These are phyloP conservation scores for Nakaseomyces uthaithaninus DNA, from an alignment of 1,139 yeast species.

Conservation along the genomic window DNA sequence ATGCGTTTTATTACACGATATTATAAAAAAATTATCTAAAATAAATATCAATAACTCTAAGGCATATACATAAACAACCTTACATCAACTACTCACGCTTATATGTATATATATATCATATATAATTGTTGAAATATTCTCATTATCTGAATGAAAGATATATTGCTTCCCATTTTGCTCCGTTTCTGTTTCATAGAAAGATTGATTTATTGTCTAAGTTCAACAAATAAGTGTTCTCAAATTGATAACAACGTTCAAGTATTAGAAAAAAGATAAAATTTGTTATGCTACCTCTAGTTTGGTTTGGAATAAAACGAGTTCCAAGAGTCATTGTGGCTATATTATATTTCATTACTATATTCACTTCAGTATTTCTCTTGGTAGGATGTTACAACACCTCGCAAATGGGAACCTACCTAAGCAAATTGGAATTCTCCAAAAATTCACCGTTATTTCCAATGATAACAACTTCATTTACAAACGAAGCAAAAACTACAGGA, in stretches of 20 bases:
- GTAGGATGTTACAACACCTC: conserved; percentile 26
- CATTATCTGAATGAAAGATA: no score
- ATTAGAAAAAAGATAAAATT: no score
- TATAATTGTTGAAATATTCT: no score
- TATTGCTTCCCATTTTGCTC: no score
- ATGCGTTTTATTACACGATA: neutral
- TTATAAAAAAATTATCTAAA: neutral
- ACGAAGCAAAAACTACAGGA: conserved; percentile 16
- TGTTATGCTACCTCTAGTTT: conserved; percentile 16
- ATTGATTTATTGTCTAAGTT: no score
- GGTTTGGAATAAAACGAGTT: conserved; percentile 24
- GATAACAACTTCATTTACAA: conserved; percentile 22
- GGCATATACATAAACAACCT: neutral
- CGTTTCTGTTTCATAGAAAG: no score
- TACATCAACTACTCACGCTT: no score
- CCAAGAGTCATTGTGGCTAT: conserved; percentile 26
- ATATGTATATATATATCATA: no score
- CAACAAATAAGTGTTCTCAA: no score
- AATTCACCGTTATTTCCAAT: conserved; percentile 25
- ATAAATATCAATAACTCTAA: neutral
- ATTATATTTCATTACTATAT: conserved; percentile 25
- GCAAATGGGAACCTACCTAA: conserved; percentile 25
- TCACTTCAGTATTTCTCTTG: conserved; percentile 26
- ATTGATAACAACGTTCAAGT: neutral
- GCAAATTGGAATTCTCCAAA: conserved; percentile 22